phyloP scores from a whole-genome alignment of 2,329 filamentous ascomycete genomes.

The Fusarium falciforme region DNA sequence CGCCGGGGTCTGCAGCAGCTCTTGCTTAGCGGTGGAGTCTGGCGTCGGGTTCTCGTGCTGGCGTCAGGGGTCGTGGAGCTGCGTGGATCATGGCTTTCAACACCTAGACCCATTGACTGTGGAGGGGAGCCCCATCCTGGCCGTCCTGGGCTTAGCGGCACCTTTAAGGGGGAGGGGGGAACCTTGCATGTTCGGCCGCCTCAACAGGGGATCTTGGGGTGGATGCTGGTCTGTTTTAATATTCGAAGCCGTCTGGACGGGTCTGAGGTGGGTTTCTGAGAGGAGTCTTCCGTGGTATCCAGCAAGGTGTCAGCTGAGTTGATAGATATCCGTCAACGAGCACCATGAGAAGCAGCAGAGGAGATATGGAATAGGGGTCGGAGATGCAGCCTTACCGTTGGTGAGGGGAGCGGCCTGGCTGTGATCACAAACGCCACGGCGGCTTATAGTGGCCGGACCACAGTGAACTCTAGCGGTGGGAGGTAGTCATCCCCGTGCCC shows the following conservation, averaged over 20 bases:
- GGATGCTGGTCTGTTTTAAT: conserved; percentile 5
- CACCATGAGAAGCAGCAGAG: background rate
- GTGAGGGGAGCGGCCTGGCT: background rate
- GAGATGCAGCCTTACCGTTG: background rate
- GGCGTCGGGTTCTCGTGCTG: conserved; percentile 21
- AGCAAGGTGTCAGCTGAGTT: background rate
- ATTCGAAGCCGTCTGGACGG: background rate
- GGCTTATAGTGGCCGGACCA: conserved; percentile 10
- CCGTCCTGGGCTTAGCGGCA: conserved; percentile 15
- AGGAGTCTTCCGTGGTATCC: background rate
- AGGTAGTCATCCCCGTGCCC: background rate
- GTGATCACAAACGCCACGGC: conserved; percentile 13
- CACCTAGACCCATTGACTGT: conserved; percentile 9
- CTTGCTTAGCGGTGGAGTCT: conserved; percentile 26
- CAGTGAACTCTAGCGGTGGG: conserved; percentile 4
- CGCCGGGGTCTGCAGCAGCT: conserved; percentile 16
- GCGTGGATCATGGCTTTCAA: conserved; percentile 15
- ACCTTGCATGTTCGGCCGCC: conserved; percentile 27
- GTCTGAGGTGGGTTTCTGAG: background rate
- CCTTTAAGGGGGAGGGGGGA: conserved; percentile 22
- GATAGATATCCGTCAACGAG: background rate
- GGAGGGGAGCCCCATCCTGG: conserved; percentile 27
- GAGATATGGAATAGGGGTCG: background rate
- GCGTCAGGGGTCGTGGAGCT: conserved; percentile 35
- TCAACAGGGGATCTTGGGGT: background rate